These are phyloP conservation scores for Echium plantagineum DNA, from an alignment of 257 asterid genomes.

Conservation along the genomic window DNA sequence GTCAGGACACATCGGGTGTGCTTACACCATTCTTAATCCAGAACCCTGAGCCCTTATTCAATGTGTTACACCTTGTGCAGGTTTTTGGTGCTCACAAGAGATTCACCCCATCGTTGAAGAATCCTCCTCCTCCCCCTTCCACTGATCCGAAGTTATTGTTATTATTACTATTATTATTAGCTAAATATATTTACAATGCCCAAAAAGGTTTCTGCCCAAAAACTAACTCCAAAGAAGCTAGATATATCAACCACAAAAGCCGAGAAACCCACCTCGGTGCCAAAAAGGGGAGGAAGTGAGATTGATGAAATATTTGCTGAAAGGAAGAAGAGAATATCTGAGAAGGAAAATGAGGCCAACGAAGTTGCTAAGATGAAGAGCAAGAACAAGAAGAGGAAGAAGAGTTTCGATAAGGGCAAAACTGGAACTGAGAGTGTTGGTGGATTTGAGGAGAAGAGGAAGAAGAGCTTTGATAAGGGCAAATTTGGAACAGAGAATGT, in stretches of 20 bases:
- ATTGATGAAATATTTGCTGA: constrained; percentile 64
- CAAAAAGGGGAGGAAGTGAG: constrained; percentile 36
- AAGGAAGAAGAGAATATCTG: constrained; percentile 38
- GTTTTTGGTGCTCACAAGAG: no score
- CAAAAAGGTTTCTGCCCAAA: constrained; percentile 13
- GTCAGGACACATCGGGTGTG: no score
- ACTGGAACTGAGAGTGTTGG: constrained; percentile 9
- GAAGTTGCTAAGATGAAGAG: constrained; percentile 9
- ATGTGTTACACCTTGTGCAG: no score
- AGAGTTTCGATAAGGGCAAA: constrained; percentile 17
- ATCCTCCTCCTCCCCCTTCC: no score
- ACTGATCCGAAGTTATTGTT: no score
- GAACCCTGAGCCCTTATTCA: no score
- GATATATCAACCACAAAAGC: constrained; percentile 1
- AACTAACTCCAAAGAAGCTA: not conserved
- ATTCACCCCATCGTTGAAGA: no score
- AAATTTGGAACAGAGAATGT: constrained; percentile 12
- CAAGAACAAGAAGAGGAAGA: constrained; percentile 19
- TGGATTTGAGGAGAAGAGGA: constrained; percentile 13
- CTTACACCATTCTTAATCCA: no score
- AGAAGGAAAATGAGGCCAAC: constrained; percentile 11
- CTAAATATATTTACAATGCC: constrained; percentile 10
- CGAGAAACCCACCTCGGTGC: constrained; percentile 13
- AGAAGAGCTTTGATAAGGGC: constrained; percentile 18
- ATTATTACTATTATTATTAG: no score